A percentile compares a stretch with the other conserved stretches of the same genome.
Conservation (phyloP, 176 grass and related monocot species). For the Oropetium thomaeum region DNA sequence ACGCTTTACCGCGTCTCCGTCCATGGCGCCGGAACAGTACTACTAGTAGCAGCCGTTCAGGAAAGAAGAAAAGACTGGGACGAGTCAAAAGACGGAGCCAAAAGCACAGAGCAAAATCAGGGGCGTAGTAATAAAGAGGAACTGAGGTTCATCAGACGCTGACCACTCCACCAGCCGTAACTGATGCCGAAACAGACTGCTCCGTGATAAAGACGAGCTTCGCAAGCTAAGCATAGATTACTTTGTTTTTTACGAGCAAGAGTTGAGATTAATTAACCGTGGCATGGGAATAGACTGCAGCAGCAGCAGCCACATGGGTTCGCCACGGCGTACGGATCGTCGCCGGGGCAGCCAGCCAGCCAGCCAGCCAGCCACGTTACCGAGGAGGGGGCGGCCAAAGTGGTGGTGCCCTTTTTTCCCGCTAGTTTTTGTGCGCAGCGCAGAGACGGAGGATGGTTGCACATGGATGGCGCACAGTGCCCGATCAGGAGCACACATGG, state of each 20-base stretch:
- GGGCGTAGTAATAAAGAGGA: no score
- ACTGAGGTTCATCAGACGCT: background rate
- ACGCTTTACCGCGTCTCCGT: background rate
- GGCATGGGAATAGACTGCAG: no score
- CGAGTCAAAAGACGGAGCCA: background rate
- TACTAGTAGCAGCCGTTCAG: no score
- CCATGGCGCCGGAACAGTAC: background rate
- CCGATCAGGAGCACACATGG: conserved; percentile 41
- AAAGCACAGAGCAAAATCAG: background rate
- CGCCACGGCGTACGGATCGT: conserved; percentile 23
- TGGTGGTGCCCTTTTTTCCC: background rate
- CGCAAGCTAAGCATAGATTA: background rate
- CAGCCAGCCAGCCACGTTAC: background rate
- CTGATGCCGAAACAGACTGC: background rate
- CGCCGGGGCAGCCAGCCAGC: background rate
- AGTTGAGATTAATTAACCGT: no score
- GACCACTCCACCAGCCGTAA: no score
- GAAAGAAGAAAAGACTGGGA: background rate
- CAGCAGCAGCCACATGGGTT: background rate
- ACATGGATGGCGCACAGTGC: conserved; percentile 45
- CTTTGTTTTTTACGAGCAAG: no score
- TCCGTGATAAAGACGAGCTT: background rate
- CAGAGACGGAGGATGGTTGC: background rate
- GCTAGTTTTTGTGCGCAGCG: conserved; percentile 9
- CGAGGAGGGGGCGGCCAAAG: background rate